Conservation (phyloP, 2,329 filamentous ascomycete species). For the Epichloe gansuensis region DNA sequence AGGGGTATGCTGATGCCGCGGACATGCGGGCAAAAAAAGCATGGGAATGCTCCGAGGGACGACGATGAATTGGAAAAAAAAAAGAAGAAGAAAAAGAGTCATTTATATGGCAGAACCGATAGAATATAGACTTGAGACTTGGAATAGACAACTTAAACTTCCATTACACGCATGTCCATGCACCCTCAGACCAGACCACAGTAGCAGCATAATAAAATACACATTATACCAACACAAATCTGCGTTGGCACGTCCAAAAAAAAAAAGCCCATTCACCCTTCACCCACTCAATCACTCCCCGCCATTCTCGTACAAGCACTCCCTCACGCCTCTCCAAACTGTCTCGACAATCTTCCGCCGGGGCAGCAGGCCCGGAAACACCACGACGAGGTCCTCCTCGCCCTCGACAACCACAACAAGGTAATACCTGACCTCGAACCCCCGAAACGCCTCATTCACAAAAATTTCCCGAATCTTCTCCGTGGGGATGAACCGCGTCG, state of each 20-base stretch:
- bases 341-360: constrained; percentile 62
- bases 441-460: constrained; percentile 87
- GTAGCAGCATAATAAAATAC: too few species aligned
- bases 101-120: neutral
- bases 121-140: neutral
- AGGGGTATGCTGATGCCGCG: constrained; percentile 40
- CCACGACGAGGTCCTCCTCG: constrained; percentile 82
- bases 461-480: constrained; percentile 86
- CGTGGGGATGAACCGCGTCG: constrained; percentile 65
- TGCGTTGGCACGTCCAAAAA: too few species aligned
- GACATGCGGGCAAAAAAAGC: constrained; percentile 29
- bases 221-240: too few species aligned
- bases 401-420: constrained; percentile 80
- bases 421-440: constrained; percentile 84
- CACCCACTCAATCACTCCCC: constrained; percentile 7
- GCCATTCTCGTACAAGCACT: constrained; percentile 57
- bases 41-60: constrained; percentile 19
- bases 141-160: too few species aligned
- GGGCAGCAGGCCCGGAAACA: constrained; percentile 76
- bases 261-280: constrained; percentile 10
- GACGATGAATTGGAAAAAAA: constrained; percentile 11
- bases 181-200: too few species aligned
- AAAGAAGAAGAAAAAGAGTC: constrained; percentile 7
- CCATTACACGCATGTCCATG: too few species aligned
- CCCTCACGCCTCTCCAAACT: constrained; percentile 78